Evolutionary conservation across 306 rosid species (phyloP).

Genomic region (Castanea sativa): DNA sequence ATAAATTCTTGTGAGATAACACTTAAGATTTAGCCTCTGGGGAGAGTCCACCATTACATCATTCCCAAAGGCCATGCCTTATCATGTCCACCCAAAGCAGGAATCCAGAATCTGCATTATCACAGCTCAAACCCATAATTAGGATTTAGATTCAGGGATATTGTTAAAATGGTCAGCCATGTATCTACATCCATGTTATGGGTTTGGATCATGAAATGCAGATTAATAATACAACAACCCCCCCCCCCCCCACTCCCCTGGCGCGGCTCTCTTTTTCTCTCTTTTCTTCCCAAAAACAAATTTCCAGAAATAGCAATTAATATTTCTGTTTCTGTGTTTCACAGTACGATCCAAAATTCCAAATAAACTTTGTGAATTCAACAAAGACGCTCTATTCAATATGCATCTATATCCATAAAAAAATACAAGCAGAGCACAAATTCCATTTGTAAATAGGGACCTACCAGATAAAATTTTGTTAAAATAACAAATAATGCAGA

Average conservation of each 20-base stretch:
- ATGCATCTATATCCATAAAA: not conserved
- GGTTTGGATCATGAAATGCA: too few species aligned
- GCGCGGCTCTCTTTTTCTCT: too few species aligned
- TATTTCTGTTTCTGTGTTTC: not conserved
- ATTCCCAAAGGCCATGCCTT: not conserved
- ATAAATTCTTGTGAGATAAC: not conserved
- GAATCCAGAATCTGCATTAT: not conserved
- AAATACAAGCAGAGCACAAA: not conserved
- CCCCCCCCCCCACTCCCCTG: not conserved
- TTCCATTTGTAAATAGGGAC: not conserved
- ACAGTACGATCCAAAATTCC: not conserved
- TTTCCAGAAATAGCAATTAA: not conserved
- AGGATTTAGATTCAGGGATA: too few species aligned
- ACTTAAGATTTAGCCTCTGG: not conserved
- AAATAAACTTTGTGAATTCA: not conserved
- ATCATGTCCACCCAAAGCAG: not conserved
- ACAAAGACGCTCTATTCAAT: not conserved
- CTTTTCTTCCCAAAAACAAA: not conserved
- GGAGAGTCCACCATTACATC: not conserved
- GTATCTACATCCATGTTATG: too few species aligned
- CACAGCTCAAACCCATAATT: too few species aligned
- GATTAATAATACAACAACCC: not conserved
- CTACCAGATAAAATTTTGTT: not conserved
- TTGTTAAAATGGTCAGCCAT: too few species aligned
- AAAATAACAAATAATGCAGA: not conserved